These are phyloP conservation scores for Russula sp. DNA, from an alignment of 768 basidiomycete genomes.

Conservation along the genomic window DNA sequence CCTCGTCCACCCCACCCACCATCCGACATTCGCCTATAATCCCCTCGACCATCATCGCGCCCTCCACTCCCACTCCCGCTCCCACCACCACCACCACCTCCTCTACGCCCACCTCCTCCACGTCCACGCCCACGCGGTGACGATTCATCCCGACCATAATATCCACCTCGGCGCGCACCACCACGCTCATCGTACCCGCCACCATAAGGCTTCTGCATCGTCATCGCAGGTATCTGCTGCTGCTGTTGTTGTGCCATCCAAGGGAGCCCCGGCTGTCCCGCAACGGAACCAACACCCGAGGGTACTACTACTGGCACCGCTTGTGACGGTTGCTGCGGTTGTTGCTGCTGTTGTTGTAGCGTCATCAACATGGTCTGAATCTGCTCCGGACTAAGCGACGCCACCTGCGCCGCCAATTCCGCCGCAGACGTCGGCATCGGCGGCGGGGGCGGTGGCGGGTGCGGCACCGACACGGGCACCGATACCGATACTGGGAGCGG, in stretches of 20 bases:
- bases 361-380: constrained; percentile 60
- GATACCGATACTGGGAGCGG: constrained; percentile 26
- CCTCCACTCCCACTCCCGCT: neutral
- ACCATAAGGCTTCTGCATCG: neutral
- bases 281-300: too few species aligned
- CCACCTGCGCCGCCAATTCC: constrained; percentile 62
- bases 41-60: neutral
- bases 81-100: neutral
- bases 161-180: constrained; percentile 4
- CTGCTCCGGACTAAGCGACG: constrained; percentile 69
- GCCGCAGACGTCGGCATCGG: constrained; percentile 32
- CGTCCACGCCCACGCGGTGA: constrained; percentile 3
- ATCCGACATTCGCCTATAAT: constrained; percentile 8
- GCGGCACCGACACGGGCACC: too few species aligned
- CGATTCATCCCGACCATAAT: constrained; percentile 4
- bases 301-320: too few species aligned
- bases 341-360: constrained; percentile 29
- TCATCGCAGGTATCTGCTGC: neutral
- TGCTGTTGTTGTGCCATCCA: neutral
- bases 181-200: constrained; percentile 7
- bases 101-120: neutral
- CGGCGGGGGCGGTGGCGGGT: too few species aligned
- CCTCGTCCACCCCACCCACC: constrained; percentile 5
- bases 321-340: neutral
- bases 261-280: neutral